Base-by-base conservation (phyloP, 2,329 filamentous ascomycete genomes). In the Trichophyton simii region DNA sequence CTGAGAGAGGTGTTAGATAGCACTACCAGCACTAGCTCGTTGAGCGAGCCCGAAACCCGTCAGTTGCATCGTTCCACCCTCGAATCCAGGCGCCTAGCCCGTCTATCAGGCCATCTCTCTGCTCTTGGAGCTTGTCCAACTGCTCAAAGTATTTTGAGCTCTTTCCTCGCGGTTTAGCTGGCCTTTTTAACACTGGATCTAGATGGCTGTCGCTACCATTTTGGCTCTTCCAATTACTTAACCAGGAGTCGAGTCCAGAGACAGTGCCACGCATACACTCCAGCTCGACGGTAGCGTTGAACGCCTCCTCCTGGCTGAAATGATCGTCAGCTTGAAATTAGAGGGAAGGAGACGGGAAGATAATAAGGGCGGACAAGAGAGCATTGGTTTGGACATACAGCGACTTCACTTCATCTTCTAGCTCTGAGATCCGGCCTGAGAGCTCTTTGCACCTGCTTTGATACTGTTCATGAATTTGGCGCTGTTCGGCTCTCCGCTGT, bases 401-500 rank as follows among this genome's bases (percentile, higher is more conserved):
- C 64, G 84, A 79, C 46, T 76, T 68, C 50, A 87, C 76, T 50
- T 82, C 80, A 42, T 78, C 78, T 67, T 87, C 83, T 13, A 87
- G 76, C 62, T 82, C 80, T 25, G 83, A 76, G 62, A 87, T 83
- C 59, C 80, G 80, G 65, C 83, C 76, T 48, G 81, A 79, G 58
- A 84, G 79, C 42, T 76, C 77, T 68, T 86, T 80, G 62, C 82
- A 79, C 63, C 83, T 79, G 48, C 79, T 79, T 59, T 84, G 77
- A 22, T 87, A 79, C 36, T 87, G 72, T 25, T 77, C 77, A 67
- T 87, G 83, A 62, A 88, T 84, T 65, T 86, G 83, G 77, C 83
- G 66, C 2, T 68, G 67, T 61, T 75, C 69, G 34, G 60, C 55
- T 54, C 63, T 76, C 64, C 66, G 67, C 60, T 65, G 60, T 31